phyloP scores from a whole-genome alignment of 257 asterid genomes.

The Phtheirospermum japonicum region DNA sequence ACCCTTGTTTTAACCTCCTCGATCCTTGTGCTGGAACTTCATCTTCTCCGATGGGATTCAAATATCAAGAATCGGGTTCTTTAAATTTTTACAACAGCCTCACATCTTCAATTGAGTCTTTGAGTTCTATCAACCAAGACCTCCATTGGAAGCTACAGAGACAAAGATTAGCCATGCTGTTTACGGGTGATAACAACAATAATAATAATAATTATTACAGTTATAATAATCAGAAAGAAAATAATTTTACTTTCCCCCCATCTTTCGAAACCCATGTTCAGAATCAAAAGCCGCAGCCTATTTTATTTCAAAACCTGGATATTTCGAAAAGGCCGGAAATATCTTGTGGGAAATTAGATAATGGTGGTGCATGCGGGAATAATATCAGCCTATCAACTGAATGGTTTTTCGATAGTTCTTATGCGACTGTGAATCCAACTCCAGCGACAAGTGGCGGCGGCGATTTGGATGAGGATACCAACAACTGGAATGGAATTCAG shows the following conservation, averaged over 20 bases:
- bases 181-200: constrained; percentile 32
- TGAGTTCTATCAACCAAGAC: constrained; percentile 83
- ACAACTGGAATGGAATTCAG: constrained; percentile 58
- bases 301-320: constrained; percentile 62
- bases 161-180: constrained; percentile 68
- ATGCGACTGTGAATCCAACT: constrained; percentile 36
- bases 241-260: constrained; percentile 9
- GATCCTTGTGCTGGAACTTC: constrained; percentile 33
- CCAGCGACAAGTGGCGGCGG: constrained; percentile 34
- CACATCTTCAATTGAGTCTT: constrained; percentile 74
- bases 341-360: constrained; percentile 33
- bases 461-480: constrained; percentile 33
- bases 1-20: constrained; percentile 38
- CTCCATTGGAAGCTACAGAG: constrained; percentile 86
- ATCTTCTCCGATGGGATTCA: constrained; percentile 41
- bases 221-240: constrained; percentile 32
- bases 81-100: constrained; percentile 29
- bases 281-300: constrained; percentile 58
- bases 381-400: constrained; percentile 42
- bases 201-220: too few species aligned
- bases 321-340: constrained; percentile 29
- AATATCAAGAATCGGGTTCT: constrained; percentile 46
- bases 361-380: constrained; percentile 25
- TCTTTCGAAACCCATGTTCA: constrained; percentile 20
- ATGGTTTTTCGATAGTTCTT: constrained; percentile 62